Conservation (phyloP, 495 filamentous ascomycete genomes). For the Cairneyella variabilis region DNA sequence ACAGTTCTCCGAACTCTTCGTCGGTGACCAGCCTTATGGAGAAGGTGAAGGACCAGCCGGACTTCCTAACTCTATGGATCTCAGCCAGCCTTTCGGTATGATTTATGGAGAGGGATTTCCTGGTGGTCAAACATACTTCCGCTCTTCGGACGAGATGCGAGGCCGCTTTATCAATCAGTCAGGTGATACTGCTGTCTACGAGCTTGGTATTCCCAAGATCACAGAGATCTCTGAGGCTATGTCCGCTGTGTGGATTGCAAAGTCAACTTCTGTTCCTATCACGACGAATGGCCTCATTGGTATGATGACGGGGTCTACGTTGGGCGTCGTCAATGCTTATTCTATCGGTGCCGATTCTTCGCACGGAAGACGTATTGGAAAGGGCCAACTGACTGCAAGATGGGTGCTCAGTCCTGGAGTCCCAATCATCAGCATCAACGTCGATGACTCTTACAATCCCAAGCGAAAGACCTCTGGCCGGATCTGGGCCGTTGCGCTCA, state of each 20-base stretch:
- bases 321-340: constrained; percentile 81
- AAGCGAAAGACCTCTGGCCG: constrained; percentile 64
- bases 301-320: constrained; percentile 78
- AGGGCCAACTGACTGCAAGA: constrained; percentile 74
- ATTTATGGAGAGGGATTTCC: constrained; percentile 82
- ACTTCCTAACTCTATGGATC: constrained; percentile 80
- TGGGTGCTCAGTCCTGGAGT: constrained; percentile 93
- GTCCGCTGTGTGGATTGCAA: constrained; percentile 88
- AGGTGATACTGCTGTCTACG: constrained; percentile 38
- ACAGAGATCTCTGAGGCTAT: constrained; percentile 56
- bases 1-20: constrained; percentile 72
- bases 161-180: constrained; percentile 67
- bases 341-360: constrained; percentile 66
- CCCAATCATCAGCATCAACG: constrained; percentile 79
- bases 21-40: constrained; percentile 72
- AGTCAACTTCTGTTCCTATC: constrained; percentile 64
- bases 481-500: constrained; percentile 82
- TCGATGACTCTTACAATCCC: constrained; percentile 75
- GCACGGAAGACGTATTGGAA: constrained; percentile 60
- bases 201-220: constrained; percentile 70
- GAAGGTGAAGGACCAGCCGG: constrained; percentile 72
- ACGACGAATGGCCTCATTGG: constrained; percentile 75
- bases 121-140: constrained; percentile 72
- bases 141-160: constrained; percentile 67
- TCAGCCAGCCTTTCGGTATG: constrained; percentile 80